phyloP scores from a whole-genome alignment of 345 rosid species.

The Sapria himalayana region DNA sequence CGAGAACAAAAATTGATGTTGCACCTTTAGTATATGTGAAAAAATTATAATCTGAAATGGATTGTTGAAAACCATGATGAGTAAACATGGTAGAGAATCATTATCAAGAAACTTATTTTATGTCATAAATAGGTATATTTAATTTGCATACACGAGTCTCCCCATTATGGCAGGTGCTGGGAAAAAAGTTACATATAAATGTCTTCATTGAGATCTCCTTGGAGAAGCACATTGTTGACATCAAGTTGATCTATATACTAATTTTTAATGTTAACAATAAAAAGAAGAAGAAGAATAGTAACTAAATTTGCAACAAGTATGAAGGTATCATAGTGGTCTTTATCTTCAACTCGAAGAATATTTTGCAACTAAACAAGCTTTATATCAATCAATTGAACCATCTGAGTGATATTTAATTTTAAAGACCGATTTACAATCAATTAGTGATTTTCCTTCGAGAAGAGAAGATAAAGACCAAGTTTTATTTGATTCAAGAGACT shows the following conservation, averaged over 20 bases:
- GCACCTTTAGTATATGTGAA: too few species aligned
- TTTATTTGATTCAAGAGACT: background rate
- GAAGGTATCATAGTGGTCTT: too few species aligned
- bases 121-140: too few species aligned
- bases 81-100: background rate
- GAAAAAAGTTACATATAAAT: too few species aligned
- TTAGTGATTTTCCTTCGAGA: background rate
- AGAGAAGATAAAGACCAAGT: background rate
- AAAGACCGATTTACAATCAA: too few species aligned
- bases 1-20: background rate
- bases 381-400: background rate
- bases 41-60: background rate
- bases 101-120: background rate
- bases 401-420: background rate
- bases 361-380: too few species aligned
- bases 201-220: too few species aligned
- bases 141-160: background rate
- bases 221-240: too few species aligned
- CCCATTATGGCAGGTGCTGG: background rate
- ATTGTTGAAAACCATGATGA: background rate
- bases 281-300: background rate
- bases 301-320: too few species aligned
- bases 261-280: background rate
- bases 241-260: too few species aligned
- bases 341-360: too few species aligned